Base-by-base conservation (phyloP, 202 grass and related monocot species). In the Bolboschoenoplectus hybrid region DNA sequence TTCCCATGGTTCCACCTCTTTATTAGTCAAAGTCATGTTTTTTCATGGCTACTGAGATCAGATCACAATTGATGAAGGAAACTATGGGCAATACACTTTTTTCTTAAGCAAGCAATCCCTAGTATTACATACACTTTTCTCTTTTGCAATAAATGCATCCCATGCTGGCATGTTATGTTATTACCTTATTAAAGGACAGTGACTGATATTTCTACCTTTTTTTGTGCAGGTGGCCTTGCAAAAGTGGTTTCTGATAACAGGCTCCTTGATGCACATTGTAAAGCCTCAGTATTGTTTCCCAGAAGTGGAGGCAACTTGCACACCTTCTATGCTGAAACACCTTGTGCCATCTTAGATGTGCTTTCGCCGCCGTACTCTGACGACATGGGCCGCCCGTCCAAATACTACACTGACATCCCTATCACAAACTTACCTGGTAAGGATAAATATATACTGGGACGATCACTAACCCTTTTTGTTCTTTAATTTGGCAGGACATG, bases 271-370 rank as follows among this genome's bases (percentile, higher is more conserved):
- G 87, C 94, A 56, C 89, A 86, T 10, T 86, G 90, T 81, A 71
- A 73, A 84, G 51, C 92, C 64, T 91, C 92, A 14, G 94, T 94
- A 34, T 86, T 97, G 81, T 94, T 97, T 88, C 92, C 94, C 40
- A 90, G 64, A 51, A 88, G 87, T 60, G 94, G 94, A n/a, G 94
- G 94, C 55, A 97, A 97, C 82, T 79, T 97, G 70, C 94, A 97
- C 86, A 88, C 92, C 35, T 91, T 94, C 85, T 92, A 92, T 53
- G 94, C 92, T 44, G 82, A 94, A 32, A 92, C 92, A 81, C 92
- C 94, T 4, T 97, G 94, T 84, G 94, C 94, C 2, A 92, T 97
- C 85, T 85, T 97, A 67, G 94, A 97, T 57, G 89, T 97, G 2
- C 45, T 97, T 12, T 81, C 94, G 50, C 94, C 94, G 20, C 94